Percentiles rank a stretch among this genome's conserved stretches.
These are phyloP conservation scores for Penicillium chermesinum DNA, from an alignment of 495 filamentous ascomycete species.

Conservation along the genomic window DNA sequence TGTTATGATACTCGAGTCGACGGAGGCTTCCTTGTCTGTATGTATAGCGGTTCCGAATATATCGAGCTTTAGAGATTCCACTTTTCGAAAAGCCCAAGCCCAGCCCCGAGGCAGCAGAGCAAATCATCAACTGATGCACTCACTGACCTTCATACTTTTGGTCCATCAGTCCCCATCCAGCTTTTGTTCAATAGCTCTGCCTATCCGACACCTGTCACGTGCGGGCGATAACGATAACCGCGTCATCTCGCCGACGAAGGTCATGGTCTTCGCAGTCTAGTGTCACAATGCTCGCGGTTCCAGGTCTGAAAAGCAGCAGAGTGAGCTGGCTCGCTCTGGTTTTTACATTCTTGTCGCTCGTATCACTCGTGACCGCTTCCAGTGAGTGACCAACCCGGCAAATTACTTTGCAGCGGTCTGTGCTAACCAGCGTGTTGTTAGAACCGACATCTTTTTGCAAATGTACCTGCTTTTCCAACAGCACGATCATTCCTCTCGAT, in stretches of 20 bases:
- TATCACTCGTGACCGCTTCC: slow-evolving; percentile 26
- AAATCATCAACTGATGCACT: too few species aligned
- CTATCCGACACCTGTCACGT: too few species aligned
- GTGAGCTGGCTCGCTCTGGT: slow-evolving; percentile 15
- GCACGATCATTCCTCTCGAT: slow-evolving; percentile 68
- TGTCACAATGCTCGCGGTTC: slow-evolving; percentile 8
- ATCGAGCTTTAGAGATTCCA: too few species aligned
- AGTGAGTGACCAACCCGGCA: slow-evolving; percentile 17
- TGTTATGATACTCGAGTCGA: too few species aligned
- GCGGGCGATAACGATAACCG: slow-evolving; percentile 12
- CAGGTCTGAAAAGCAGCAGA: slow-evolving; percentile 2
- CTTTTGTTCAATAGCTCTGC: too few species aligned
- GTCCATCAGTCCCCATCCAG: too few species aligned
- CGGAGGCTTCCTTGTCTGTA: too few species aligned
- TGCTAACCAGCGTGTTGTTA: slow-evolving; percentile 17
- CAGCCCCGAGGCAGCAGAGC: too few species aligned
- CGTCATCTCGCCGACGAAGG: slow-evolving; percentile 7
- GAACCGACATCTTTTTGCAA: slow-evolving; percentile 90
- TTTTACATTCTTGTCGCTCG: slow-evolving; percentile 19
- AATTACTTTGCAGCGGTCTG: not conserved
- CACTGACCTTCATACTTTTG: too few species aligned
- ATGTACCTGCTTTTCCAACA: slow-evolving; percentile 91
- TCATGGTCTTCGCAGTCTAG: not conserved
- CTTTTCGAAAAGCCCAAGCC: too few species aligned
- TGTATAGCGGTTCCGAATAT: too few species aligned